phyloP scores from a whole-genome alignment of 2,329 filamentous ascomycete genomes.

The Xylariomycetidae sp. region DNA sequence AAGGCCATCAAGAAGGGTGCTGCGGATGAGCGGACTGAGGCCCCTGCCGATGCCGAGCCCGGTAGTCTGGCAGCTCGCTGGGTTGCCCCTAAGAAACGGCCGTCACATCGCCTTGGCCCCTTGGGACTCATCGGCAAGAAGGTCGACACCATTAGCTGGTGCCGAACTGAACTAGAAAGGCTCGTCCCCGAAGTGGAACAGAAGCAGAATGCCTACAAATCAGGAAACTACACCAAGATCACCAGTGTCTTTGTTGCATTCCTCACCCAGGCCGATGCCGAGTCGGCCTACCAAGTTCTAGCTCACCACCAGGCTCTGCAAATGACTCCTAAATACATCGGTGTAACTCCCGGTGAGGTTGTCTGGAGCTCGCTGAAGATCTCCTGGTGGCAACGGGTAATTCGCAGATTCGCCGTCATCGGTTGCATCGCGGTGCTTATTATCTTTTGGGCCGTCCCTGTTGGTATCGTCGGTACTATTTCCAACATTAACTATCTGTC shows the following conservation, averaged over 20 bases:
- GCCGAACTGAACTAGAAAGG: constrained; percentile 69
- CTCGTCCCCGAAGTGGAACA: constrained; percentile 68
- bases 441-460: constrained; percentile 76
- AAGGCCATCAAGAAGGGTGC: constrained; percentile 61
- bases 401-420: constrained; percentile 65
- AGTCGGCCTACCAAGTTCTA: constrained; percentile 80
- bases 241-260: constrained; percentile 92
- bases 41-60: constrained; percentile 59
- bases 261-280: constrained; percentile 72
- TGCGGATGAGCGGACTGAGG: constrained; percentile 37
- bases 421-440: constrained; percentile 73
- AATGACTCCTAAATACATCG: constrained; percentile 82
- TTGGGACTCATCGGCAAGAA: constrained; percentile 74
- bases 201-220: constrained; percentile 62
- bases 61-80: constrained; percentile 70
- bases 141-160: constrained; percentile 93
- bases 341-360: constrained; percentile 75
- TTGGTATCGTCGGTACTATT: constrained; percentile 77
- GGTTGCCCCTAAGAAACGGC: constrained; percentile 68
- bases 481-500: constrained; percentile 76
- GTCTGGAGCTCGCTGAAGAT: constrained; percentile 84
- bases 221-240: constrained; percentile 60
- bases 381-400: constrained; percentile 78
- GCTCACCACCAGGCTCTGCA: constrained; percentile 83
- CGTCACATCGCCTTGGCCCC: constrained; percentile 67